Percentiles rank a stretch among this genome's conserved stretches.
phyloP scores from a whole-genome alignment of 257 asterid species.

The Lantana camara region DNA sequence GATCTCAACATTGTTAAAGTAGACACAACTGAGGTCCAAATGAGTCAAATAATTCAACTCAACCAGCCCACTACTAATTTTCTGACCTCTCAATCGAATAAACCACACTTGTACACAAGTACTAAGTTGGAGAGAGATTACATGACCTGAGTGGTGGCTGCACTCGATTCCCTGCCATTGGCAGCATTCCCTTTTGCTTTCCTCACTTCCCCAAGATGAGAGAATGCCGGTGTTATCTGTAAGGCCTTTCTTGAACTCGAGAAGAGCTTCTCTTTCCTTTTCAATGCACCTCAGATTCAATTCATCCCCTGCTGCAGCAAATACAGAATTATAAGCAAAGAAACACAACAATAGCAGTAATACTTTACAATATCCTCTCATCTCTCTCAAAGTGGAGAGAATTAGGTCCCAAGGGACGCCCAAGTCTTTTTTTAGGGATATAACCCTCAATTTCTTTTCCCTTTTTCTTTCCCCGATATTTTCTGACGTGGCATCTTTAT shows the following conservation, averaged over 20 bases:
- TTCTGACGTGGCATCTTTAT: no score
- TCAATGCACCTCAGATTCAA: no score
- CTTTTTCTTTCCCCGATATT: no score
- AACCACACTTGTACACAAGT: no score
- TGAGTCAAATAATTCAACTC: constrained; percentile 29
- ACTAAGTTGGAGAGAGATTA: constrained; percentile 11
- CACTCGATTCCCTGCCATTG: constrained; percentile 15
- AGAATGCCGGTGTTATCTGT: neutral
- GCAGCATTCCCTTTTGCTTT: constrained; percentile 14
- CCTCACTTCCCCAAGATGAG: constrained; percentile 24
- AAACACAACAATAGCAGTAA: neutral
- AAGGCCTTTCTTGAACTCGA: constrained; percentile 24
- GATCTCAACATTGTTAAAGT: constrained; percentile 7
- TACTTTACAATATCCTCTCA: neutral
- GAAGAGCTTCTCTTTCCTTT: constrained; percentile 28
- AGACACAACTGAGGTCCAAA: constrained; percentile 35
- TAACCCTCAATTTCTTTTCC: no score
- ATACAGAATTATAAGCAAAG: neutral
- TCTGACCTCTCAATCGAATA: constrained; percentile 26
- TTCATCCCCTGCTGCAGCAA: no score
- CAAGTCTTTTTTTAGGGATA: no score
- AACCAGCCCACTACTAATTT: constrained; percentile 27
- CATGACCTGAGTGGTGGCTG: constrained; percentile 19
- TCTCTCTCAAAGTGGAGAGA: no score
- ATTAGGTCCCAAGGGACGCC: no score